A percentile compares a stretch with the other conserved stretches of the same genome.
These are phyloP conservation scores for Trichoderma erinaceum DNA, from an alignment of 495 filamentous ascomycete genomes.

Conservation along the genomic window DNA sequence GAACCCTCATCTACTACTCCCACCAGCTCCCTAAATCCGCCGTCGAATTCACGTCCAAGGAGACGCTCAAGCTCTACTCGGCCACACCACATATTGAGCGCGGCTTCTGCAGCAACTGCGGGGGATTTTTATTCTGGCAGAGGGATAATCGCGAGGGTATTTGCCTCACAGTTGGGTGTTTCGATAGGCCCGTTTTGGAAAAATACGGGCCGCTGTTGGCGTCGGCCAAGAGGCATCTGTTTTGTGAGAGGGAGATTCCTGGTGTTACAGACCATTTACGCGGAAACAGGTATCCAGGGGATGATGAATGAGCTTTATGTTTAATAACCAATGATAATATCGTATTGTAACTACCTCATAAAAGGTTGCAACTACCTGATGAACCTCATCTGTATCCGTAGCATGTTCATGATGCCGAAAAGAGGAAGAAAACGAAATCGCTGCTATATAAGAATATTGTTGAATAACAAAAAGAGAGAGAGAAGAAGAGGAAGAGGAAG, in stretches of 20 bases:
- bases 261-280: constrained; percentile 25
- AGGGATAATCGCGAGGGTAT: constrained; percentile 17
- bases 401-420: neutral
- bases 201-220: constrained; percentile 26
- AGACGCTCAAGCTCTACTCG: constrained; percentile 23
- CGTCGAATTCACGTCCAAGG: constrained; percentile 22
- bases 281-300: neutral
- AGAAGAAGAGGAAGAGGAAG: neutral
- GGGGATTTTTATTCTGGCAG: constrained; percentile 30
- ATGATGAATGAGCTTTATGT: neutral
- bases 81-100: constrained; percentile 26
- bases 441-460: neutral
- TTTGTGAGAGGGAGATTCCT: constrained; percentile 27
- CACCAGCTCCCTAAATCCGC: constrained; percentile 16
- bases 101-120: constrained; percentile 27
- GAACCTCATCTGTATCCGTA: neutral
- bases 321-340: neutral
- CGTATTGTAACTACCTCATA: neutral
- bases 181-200: constrained; percentile 25
- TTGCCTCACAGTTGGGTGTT: constrained; percentile 22
- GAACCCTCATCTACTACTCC: constrained; percentile 22
- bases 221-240: constrained; percentile 21
- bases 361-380: neutral
- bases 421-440: neutral
- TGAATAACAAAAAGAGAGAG: neutral